phyloP scores from a whole-genome alignment of 768 basidiomycete genomes.

The Pleurotus salmoneostramineus region DNA sequence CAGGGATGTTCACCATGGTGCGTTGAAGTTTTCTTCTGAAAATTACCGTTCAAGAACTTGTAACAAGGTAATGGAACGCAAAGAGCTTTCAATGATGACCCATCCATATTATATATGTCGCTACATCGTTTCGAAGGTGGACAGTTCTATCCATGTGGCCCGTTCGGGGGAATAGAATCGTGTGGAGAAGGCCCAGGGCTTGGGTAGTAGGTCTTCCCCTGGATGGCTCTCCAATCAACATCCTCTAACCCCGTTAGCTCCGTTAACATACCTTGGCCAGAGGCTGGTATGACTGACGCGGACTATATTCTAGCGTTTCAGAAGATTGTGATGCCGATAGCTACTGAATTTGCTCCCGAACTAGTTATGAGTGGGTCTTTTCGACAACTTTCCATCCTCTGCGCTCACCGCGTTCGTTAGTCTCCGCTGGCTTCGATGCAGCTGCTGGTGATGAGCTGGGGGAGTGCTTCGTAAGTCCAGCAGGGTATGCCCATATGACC shows the following conservation, averaged over 20 bases:
- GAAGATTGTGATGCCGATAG: constrained; percentile 94
- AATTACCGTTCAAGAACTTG: background rate
- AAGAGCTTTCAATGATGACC: constrained; percentile 91
- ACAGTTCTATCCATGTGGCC: constrained; percentile 87
- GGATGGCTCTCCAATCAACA: constrained; percentile 6
- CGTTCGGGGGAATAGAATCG: constrained; percentile 83
- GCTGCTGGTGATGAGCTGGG: constrained; percentile 91
- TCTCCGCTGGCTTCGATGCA: constrained; percentile 97
- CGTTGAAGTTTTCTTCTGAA: no score
- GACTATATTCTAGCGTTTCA: constrained; percentile 98
- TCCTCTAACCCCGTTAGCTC: constrained; percentile 46
- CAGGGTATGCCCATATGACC: constrained; percentile 98
- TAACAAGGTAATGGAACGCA: constrained; percentile 91
- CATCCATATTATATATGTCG: constrained; percentile 89
- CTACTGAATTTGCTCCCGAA: constrained; percentile 93
- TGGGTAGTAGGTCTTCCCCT: constrained; percentile 65
- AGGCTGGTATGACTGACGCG: constrained; percentile 83
- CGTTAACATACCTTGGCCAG: constrained; percentile 96
- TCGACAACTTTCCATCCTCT: background rate
- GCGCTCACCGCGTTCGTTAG: constrained; percentile 34
- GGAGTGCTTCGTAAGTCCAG: constrained; percentile 85
- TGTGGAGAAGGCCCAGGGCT: constrained; percentile 80
- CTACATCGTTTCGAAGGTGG: constrained; percentile 94
- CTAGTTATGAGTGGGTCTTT: constrained; percentile 82
- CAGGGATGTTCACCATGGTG: constrained; percentile 7